These are phyloP conservation scores for Sporopachydermia lactativora DNA, from an alignment of 805 yeast species.

Conservation along the genomic window DNA sequence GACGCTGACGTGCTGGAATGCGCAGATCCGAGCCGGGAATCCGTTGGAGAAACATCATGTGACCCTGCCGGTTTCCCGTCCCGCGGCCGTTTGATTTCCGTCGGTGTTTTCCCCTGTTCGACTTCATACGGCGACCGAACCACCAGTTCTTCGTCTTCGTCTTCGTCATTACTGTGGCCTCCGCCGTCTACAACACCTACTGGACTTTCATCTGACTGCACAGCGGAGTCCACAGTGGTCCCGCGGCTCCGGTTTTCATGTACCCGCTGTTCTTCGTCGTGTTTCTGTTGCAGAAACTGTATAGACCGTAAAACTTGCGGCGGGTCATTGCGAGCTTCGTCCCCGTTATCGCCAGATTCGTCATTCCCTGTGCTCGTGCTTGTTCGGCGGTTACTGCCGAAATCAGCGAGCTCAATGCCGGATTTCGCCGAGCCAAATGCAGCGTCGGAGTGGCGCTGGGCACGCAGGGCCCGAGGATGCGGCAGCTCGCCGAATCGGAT, in stretches of 20 bases:
- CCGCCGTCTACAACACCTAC: constrained; percentile 20
- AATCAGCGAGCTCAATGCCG: no score
- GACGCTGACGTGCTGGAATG: no score
- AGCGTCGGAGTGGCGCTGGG: no score
- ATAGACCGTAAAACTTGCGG: constrained; percentile 1
- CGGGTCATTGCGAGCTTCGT: neutral
- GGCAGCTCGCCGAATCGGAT: neutral
- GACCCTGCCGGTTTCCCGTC: constrained; percentile 15
- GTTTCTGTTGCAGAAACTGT: constrained; percentile 9
- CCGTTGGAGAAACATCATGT: no score
- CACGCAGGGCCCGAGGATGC: no score
- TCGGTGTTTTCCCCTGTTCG: constrained; percentile 1
- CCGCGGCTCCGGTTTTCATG: constrained; percentile 2
- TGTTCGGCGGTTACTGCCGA: no score
- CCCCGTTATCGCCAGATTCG: neutral
- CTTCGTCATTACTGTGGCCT: constrained; percentile 17
- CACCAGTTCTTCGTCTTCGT: constrained; percentile 6
- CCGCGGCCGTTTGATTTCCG: constrained; percentile 3
- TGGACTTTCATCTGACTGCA: constrained; percentile 2
- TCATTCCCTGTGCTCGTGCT: no score
- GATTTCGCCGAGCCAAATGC: no score
- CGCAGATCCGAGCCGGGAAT: no score
- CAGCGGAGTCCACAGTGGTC: neutral
- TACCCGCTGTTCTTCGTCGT: neutral
- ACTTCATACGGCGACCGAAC: neutral